phyloP scores from a whole-genome alignment of 78 protist species.

The Protostelium mycophagum region DNA sequence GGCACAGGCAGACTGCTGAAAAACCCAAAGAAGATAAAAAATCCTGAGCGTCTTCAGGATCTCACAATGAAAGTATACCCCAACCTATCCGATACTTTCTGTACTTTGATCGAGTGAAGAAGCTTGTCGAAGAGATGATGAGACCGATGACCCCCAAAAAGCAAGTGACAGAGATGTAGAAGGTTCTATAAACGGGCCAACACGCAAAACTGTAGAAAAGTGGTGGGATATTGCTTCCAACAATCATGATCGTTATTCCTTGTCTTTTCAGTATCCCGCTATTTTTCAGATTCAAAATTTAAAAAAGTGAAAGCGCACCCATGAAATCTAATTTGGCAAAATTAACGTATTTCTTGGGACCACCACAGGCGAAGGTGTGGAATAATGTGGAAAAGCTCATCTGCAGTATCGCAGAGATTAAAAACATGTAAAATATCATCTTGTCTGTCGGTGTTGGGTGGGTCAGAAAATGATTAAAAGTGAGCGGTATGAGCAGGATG shows the following conservation, averaged over 20 bases:
- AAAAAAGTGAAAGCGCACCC: too few relatives aligned
- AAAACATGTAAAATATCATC: not conserved
- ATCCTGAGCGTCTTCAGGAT: not conserved
- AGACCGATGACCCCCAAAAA: not conserved
- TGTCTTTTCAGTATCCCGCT: not conserved
- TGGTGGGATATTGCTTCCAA: not conserved
- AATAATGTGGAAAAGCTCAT: not conserved
- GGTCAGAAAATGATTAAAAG: not conserved
- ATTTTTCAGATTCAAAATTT: too few relatives aligned
- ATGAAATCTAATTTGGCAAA: not conserved
- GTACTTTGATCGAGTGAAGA: not conserved
- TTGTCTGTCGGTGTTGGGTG: not conserved
- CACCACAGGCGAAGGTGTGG: not conserved
- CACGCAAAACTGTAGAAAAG: not conserved
- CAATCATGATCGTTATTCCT: not conserved
- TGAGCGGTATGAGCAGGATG: not conserved
- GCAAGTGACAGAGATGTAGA: not conserved
- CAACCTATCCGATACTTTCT: not conserved
- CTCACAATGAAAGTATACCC: not conserved
- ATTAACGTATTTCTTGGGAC: not conserved
- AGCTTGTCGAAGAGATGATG: not conserved
- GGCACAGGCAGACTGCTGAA: not conserved
- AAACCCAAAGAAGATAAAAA: not conserved
- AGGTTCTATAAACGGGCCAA: not conserved
- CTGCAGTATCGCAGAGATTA: not conserved